Percentiles rank a stretch among this genome's conserved stretches.
phyloP scores from a whole-genome alignment of 371 early-diverging fungal genomes.

The Nematocida minor region DNA sequence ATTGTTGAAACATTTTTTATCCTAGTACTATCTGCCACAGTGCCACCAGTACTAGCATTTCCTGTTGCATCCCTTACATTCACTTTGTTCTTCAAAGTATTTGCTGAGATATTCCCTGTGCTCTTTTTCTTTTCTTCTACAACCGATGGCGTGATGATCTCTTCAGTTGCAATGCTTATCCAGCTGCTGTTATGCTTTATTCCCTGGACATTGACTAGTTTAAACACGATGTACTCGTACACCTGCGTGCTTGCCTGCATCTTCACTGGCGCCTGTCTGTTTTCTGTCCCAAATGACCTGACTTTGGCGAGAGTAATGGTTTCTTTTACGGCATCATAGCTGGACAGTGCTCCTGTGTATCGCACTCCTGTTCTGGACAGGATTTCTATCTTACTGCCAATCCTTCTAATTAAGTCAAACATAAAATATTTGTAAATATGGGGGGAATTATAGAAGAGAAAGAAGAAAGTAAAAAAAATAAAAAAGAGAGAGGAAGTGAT shows the following conservation, averaged over 20 bases:
- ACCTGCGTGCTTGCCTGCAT: constrained; percentile 9
- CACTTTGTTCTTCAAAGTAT: no score
- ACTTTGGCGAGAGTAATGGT: constrained; percentile 23
- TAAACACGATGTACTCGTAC: constrained; percentile 43
- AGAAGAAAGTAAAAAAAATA: not conserved
- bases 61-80: no score
- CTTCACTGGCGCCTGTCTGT: not conserved
- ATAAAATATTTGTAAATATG: constrained; percentile 38
- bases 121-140: no score
- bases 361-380: constrained; percentile 26
- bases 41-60: no score
- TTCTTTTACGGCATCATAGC: not conserved
- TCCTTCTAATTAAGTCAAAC: constrained; percentile 13
- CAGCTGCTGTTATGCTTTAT: not conserved
- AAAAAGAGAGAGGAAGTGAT: not conserved
- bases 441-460: not conserved
- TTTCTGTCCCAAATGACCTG: constrained; percentile 35
- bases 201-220: not conserved
- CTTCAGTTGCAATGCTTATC: not conserved
- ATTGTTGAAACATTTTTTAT: no score
- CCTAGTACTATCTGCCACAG: no score
- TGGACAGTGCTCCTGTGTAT: constrained; percentile 18
- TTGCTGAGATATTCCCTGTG: no score
- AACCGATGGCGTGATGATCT: no score
- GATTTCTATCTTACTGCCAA: constrained; percentile 9